Conservation (phyloP, 352 stramenopile species). For the Phytopythium aichiense region DNA sequence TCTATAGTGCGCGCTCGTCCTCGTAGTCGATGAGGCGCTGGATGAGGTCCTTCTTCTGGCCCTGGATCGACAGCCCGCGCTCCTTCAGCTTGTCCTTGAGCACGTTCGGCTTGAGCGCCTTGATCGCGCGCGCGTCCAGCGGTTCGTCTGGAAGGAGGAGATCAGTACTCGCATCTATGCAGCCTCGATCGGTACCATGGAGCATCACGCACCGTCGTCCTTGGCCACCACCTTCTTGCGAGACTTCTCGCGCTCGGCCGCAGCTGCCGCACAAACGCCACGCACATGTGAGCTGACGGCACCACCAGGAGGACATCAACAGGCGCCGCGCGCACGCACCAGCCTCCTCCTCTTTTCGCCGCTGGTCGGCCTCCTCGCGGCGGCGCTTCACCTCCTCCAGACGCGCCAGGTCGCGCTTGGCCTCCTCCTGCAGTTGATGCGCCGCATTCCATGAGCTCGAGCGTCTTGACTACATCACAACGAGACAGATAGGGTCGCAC, state of each 20-base stretch:
- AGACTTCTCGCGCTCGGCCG: slow-evolving; percentile 52
- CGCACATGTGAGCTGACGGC: background rate
- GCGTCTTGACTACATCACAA: background rate
- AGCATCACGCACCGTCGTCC: slow-evolving; percentile 42
- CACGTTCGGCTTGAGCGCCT: slow-evolving; percentile 80
- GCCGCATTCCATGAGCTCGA: background rate
- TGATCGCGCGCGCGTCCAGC: slow-evolving; percentile 79
- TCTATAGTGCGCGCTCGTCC: slow-evolving; percentile 82
- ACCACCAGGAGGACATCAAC: background rate
- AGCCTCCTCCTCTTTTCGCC: slow-evolving; percentile 78
- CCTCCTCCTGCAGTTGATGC: slow-evolving; percentile 44
- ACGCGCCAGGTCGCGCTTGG: slow-evolving; percentile 81
- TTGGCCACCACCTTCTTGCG: slow-evolving; percentile 64
- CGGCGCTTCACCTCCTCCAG: slow-evolving; percentile 75
- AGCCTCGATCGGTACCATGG: background rate
- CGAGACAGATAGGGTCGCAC: slow-evolving; percentile 16
- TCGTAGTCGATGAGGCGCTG: slow-evolving; percentile 88
- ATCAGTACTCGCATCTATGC: background rate
- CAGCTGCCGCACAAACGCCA: slow-evolving; percentile 18
- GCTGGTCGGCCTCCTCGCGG: slow-evolving; percentile 75
- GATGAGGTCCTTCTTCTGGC: slow-evolving; percentile 88
- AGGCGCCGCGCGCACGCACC: slow-evolving; percentile 23
- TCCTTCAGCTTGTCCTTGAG: slow-evolving; percentile 90
- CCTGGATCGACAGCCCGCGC: slow-evolving; percentile 75
- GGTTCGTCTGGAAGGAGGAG: slow-evolving; percentile 44